These are phyloP conservation scores for Jaltomata sinuosa DNA, from an alignment of 257 asterid species.

Conservation along the genomic window DNA sequence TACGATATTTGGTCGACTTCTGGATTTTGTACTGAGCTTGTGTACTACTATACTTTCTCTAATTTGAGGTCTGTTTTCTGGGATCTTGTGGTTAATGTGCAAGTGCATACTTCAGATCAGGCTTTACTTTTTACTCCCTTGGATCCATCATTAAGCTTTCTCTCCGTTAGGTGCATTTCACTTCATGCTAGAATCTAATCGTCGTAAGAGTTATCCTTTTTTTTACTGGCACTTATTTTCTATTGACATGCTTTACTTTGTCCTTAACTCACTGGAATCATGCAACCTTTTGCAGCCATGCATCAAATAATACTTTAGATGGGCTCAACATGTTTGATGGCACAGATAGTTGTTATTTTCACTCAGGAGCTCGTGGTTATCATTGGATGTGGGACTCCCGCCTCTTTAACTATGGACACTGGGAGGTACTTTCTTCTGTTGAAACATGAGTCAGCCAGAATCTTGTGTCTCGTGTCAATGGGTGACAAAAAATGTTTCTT, in stretches of 20 bases:
- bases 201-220: background rate
- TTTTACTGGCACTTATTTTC: background rate
- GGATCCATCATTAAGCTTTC: background rate
- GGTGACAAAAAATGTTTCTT: slow-evolving; percentile 4
- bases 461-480: background rate
- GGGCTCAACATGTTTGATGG: slow-evolving; percentile 99
- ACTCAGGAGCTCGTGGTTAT: slow-evolving; percentile 88
- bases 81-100: background rate
- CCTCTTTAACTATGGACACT: slow-evolving; percentile 94
- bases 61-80: background rate
- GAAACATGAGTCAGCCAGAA: background rate
- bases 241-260: background rate
- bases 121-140: background rate
- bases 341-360: slow-evolving; percentile 92
- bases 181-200: background rate
- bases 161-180: background rate
- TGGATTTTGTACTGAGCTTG: background rate
- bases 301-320: slow-evolving; percentile 98
- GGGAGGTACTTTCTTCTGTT: slow-evolving; percentile 72
- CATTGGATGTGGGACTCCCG: slow-evolving; percentile 99
- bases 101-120: background rate
- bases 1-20: background rate
- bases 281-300: slow-evolving; percentile 49
- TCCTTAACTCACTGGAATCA: slow-evolving; percentile 12
- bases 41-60: background rate